These are phyloP conservation scores for Voacanga thouarsii DNA, from an alignment of 257 asterid genomes.

Conservation along the genomic window DNA sequence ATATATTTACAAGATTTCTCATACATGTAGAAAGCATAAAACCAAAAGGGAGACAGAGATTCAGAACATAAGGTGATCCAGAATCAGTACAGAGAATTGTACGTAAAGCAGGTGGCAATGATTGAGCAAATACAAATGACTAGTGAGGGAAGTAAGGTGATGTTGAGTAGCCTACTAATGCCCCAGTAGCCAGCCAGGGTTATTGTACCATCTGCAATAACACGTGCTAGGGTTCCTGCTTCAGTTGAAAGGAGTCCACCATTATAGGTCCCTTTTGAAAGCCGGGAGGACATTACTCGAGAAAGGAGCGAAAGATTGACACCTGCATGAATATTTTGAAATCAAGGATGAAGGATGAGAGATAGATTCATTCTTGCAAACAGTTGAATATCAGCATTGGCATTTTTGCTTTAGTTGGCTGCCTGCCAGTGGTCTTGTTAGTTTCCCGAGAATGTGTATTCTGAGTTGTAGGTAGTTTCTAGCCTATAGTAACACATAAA, in stretches of 20 bases:
- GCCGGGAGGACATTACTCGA: slow-evolving; percentile 72
- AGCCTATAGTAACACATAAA: background rate
- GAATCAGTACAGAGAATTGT: slow-evolving; percentile 52
- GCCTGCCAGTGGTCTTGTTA: background rate
- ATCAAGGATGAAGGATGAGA: background rate
- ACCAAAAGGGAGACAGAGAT: background rate
- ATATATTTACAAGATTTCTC: background rate
- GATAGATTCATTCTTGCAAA: background rate
- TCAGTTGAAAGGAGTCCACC: slow-evolving; percentile 74
- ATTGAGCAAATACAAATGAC: slow-evolving; percentile 54
- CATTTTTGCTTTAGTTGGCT: background rate
- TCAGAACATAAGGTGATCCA: background rate
- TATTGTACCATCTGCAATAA: slow-evolving; percentile 60
- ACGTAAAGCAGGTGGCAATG: slow-evolving; percentile 57
- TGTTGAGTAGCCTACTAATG: slow-evolving; percentile 52
- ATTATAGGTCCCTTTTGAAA: slow-evolving; percentile 61
- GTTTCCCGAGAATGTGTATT: background rate
- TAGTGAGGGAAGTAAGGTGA: slow-evolving; percentile 56
- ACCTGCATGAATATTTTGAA: slow-evolving; percentile 29
- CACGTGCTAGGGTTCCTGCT: slow-evolving; percentile 75
- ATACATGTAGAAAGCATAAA: background rate
- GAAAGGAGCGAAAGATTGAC: slow-evolving; percentile 67
- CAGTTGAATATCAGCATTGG: too few species aligned
- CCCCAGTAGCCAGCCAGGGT: slow-evolving; percentile 62
- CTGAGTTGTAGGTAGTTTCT: background rate